Evolutionary conservation across 2,329 filamentous ascomycete species (phyloP), one percentile per base, ranked within the genome.

Genomic region (Trichophyton equinum): DNA sequence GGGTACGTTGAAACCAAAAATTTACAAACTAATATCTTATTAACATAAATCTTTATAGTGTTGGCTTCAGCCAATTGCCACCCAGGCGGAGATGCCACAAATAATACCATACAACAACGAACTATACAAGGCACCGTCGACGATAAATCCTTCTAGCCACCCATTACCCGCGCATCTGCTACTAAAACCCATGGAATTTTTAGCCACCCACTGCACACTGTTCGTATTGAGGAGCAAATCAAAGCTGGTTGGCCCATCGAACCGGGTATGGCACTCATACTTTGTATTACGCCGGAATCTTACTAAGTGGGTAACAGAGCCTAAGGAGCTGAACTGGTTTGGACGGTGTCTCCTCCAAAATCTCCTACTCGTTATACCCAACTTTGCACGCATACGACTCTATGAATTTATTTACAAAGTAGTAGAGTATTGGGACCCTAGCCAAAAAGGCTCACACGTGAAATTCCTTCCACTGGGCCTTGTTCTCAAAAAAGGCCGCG

Each of bases 381-480:
- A 38, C 22, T 60, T 51, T 47, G 18, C 61, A 7, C 58, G 61
- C 8, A 33, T 51, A 7, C 33, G 30, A 2, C 53, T 62, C 22
- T 63, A 61, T 11, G 42, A 60, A 9, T 30, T 57, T 38, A 40
- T 63, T n/a, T 13, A 60, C 27, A 46, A 25, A 27, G 7, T 51
- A 15, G 36, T 60, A 22, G 60, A 60, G 5, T 55, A 58, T 36
- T 57, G 58, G 49, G 46, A 60, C 60, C 60, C 56, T 11, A n/a
- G 13, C 7, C 51, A 63, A 46, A 60, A 27, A 22, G 9, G 22
- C 5, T 15, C 5, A n/a, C 11, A 33, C 47, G 36, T 62, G 18
- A 64, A 62, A 22, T 49, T 18, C 49, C 61, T 64, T 40, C 63
- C 63, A n/a, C 46, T 64, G 13, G 61, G 61, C 22, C 47, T 64